Conservation (phyloP, 345 rosid species). For the Pistacia integerrima region DNA sequence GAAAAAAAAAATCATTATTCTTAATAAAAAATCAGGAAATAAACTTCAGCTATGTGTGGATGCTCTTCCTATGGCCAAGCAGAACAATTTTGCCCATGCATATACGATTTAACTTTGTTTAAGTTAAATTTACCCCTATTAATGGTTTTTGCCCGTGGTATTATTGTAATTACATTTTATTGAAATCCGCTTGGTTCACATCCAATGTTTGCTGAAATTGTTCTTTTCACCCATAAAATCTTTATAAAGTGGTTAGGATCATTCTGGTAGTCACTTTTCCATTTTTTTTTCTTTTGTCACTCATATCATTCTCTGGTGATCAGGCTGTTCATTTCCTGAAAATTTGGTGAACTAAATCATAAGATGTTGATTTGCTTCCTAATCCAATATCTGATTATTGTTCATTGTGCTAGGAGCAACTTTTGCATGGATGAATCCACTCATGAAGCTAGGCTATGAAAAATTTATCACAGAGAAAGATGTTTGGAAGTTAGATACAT, state of each 20-base stretch:
- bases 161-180: neutral
- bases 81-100: neutral
- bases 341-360: constrained; percentile 1
- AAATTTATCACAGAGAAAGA: constrained; percentile 93
- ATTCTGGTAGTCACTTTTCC: neutral
- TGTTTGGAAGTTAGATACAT: constrained; percentile 85
- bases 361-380: constrained; percentile 12
- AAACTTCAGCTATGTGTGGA: neutral
- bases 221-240: constrained; percentile 2
- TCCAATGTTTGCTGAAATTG: neutral
- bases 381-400: constrained; percentile 9
- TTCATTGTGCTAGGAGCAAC: constrained; percentile 43
- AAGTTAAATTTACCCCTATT: neutral
- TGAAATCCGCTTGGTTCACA: neutral
- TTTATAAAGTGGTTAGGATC: constrained; percentile 12
- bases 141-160: neutral
- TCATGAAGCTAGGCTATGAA: constrained; percentile 86
- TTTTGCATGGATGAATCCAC: constrained; percentile 88
- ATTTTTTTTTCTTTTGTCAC: neutral
- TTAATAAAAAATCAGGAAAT: neutral
- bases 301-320: neutral
- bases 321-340: neutral
- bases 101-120: neutral
- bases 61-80: constrained; percentile 5
- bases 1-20: neutral